Percentiles rank a stretch among this genome's conserved stretches.
Evolutionary conservation across 208 protist genomes (phyloP).

Genomic region (Ichthyophonus hoferi): DNA sequence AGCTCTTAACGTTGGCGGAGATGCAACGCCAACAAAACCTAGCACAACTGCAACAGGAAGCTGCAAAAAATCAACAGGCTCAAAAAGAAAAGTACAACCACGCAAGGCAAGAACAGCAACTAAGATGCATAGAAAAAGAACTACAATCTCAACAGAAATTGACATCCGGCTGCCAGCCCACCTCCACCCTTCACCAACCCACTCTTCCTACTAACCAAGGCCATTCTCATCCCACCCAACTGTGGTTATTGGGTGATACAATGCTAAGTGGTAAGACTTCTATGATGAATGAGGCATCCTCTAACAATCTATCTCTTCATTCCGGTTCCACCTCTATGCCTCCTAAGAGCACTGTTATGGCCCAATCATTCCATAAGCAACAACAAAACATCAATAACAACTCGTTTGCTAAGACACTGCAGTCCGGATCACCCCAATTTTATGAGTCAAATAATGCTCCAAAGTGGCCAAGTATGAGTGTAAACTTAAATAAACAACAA

Average conservation of each 20-base stretch:
- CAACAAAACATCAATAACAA: not conserved
- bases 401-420: not conserved
- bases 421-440: not conserved
- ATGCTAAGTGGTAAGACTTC: not conserved
- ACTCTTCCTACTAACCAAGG: not conserved
- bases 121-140: too few species aligned
- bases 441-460: not conserved
- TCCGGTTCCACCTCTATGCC: too few species aligned
- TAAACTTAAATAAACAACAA: too few species aligned
- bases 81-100: not conserved
- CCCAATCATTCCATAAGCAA: not conserved
- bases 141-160: too few species aligned
- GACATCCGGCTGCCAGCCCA: not conserved
- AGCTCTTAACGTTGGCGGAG: not conserved
- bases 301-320: too few species aligned
- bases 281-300: not conserved
- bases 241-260: not conserved
- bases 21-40: not conserved
- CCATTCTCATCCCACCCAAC: not conserved
- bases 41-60: not conserved
- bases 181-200: not conserved
- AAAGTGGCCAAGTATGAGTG: not conserved
- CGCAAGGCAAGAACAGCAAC: not conserved
- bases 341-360: too few species aligned
- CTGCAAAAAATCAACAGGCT: not conserved